A percentile compares a stretch with the other conserved stretches of the same genome.
Evolutionary conservation across 2,329 filamentous ascomycete genomes (phyloP).

Genomic region (Talaromyces sp.): DNA sequence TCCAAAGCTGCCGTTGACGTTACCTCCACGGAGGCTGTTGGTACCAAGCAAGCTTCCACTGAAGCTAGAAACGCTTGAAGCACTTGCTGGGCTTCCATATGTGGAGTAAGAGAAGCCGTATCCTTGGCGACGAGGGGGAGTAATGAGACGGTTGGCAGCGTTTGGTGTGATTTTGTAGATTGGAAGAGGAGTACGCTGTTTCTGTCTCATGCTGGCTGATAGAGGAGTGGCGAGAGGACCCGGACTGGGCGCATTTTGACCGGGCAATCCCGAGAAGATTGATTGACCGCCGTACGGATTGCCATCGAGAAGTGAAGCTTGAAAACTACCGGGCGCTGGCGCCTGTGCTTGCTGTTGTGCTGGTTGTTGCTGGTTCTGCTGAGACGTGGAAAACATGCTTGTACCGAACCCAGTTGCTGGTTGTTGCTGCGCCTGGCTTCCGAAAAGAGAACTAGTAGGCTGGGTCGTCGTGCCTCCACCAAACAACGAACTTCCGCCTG

Average conservation of each 20-base stretch:
- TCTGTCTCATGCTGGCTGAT: constrained; percentile 68
- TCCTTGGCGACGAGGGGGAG: constrained; percentile 73
- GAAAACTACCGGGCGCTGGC: constrained; percentile 51
- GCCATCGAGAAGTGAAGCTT: constrained; percentile 74
- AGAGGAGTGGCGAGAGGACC: constrained; percentile 91
- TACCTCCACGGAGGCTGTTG: constrained; percentile 34
- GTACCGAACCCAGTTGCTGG: constrained; percentile 31
- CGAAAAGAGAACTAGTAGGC: constrained; percentile 55
- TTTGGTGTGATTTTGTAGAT: constrained; percentile 83
- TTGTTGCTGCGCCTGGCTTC: constrained; percentile 41
- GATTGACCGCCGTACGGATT: constrained; percentile 87
- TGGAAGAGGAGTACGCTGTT: constrained; percentile 74
- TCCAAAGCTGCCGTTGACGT: constrained; percentile 55
- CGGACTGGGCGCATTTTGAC: constrained; percentile 64
- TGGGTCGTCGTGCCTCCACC: constrained; percentile 32
- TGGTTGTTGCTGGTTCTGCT: constrained; percentile 51
- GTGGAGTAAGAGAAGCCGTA: constrained; percentile 93
- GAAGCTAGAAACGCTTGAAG: constrained; percentile 65
- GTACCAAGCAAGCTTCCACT: constrained; percentile 60
- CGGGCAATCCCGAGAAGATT: constrained; percentile 70
- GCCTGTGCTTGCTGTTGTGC: constrained; percentile 53
- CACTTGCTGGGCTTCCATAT: constrained; percentile 75
- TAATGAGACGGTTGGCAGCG: constrained; percentile 73
- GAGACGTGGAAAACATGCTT: constrained; percentile 53
- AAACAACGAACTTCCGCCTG: constrained; percentile 45